A percentile compares a stretch with the other conserved stretches of the same genome.
These are phyloP conservation scores for Trebouxiophyceae sp. DNA, from an alignment of 163 green algal species.

Conservation along the genomic window DNA sequence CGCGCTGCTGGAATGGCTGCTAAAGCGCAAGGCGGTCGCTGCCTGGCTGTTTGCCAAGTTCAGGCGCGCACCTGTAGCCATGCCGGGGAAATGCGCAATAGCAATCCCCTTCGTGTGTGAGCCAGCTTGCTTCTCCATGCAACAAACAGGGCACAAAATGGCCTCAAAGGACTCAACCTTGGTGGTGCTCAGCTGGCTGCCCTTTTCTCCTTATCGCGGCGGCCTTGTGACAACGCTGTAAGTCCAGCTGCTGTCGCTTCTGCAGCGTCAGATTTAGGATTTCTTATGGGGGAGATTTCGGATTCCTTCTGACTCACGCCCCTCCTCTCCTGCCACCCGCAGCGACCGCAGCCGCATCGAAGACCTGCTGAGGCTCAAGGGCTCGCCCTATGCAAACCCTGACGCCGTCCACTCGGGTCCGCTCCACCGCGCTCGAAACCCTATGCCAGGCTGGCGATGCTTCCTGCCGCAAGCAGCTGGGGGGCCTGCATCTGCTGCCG, in stretches of 20 bases:
- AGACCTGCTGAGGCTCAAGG: not conserved
- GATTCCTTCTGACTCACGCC: too few relatives aligned
- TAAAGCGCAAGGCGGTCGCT: slow-evolving; percentile 47
- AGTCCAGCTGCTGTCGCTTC: not conserved
- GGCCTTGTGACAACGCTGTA: not conserved
- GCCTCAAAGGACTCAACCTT: not conserved
- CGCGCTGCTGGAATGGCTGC: slow-evolving; percentile 67
- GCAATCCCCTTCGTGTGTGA: not conserved
- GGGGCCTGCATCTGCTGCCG: too few relatives aligned
- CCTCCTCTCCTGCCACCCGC: too few relatives aligned
- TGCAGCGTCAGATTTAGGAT: not conserved
- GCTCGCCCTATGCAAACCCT: slow-evolving; percentile 46
- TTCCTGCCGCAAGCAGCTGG: too few relatives aligned
- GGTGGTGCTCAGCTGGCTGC: not conserved
- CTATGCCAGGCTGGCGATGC: too few relatives aligned
- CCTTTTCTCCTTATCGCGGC: not conserved
- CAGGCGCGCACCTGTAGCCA: not conserved
- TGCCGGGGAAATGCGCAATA: too few relatives aligned
- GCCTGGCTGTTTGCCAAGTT: slow-evolving; percentile 41
- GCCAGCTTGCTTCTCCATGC: not conserved
- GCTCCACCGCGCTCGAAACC: too few relatives aligned
- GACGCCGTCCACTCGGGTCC: slow-evolving; percentile 57
- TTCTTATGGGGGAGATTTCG: too few relatives aligned
- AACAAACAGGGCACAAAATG: not conserved
- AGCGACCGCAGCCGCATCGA: not conserved